Evolutionary conservation across 192 early-diverging fungal species (phyloP).

Genomic region (Linnemannia elongata): DNA sequence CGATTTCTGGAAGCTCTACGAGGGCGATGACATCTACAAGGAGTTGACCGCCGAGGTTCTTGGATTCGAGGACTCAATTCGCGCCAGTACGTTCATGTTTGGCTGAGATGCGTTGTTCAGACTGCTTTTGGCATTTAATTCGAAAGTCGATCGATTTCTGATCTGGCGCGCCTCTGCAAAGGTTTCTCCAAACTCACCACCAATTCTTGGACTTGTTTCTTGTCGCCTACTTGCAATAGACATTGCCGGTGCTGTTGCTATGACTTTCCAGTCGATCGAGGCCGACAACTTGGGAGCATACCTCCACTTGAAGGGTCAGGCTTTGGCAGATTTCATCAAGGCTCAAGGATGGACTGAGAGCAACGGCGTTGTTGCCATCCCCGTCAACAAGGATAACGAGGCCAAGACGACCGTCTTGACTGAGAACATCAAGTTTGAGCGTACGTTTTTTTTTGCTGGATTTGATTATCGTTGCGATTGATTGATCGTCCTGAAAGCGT

Average conservation of each 20-base stretch:
- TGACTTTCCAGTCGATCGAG: constrained; percentile 88
- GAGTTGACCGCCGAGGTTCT: constrained; percentile 72
- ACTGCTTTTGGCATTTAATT: background rate
- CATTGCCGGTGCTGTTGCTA: constrained; percentile 79
- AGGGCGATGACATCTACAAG: constrained; percentile 67
- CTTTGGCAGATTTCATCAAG: constrained; percentile 70
- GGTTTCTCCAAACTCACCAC: too few relatives aligned
- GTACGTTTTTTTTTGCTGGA: constrained; percentile 23
- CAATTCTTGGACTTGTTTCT: background rate
- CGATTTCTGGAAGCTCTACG: constrained; percentile 78
- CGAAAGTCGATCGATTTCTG: background rate
- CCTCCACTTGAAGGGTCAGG: constrained; percentile 78
- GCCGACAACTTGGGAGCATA: constrained; percentile 68
- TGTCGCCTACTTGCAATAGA: constrained; percentile 44
- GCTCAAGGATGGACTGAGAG: constrained; percentile 74
- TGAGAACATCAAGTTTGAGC: constrained; percentile 92
- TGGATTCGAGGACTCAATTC: constrained; percentile 82
- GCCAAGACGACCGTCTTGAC: constrained; percentile 87
- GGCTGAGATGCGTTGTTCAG: background rate
- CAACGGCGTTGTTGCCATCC: constrained; percentile 75
- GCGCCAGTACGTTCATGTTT: constrained; percentile 59
- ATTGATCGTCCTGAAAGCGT: background rate
- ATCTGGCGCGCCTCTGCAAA: background rate
- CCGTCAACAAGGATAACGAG: constrained; percentile 86
- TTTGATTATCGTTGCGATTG: background rate